A percentile compares a stretch with the other conserved stretches of the same genome.
Conservation (phyloP, 768 basidiomycete species). For the Agaricus subrufescens region DNA sequence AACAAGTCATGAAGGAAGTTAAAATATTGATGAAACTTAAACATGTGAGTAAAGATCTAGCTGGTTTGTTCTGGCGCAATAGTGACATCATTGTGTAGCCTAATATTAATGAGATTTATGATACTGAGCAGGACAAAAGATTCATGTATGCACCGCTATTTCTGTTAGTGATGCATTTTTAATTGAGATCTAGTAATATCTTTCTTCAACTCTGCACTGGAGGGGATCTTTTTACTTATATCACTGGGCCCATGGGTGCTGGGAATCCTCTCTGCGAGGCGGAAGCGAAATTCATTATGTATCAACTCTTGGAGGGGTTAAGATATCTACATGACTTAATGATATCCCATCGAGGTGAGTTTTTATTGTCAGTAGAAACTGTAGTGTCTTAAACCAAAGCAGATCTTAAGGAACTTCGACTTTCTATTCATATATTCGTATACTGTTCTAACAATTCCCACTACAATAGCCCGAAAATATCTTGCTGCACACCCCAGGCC, state of each 20-base stretch:
- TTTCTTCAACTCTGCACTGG: slow-evolving; percentile 85
- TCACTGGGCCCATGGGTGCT: slow-evolving; percentile 52
- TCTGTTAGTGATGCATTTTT: neutral
- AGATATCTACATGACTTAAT: slow-evolving; percentile 64
- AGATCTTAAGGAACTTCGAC: slow-evolving; percentile 59
- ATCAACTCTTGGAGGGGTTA: slow-evolving; percentile 68
- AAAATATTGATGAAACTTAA: slow-evolving; percentile 64
- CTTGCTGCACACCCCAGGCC: slow-evolving; percentile 70
- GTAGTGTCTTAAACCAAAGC: neutral
- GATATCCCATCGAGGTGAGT: slow-evolving; percentile 76
- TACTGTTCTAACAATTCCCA: neutral
- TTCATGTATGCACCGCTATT: slow-evolving; percentile 42
- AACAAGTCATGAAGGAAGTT: slow-evolving; percentile 73
- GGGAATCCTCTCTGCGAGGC: slow-evolving; percentile 61
- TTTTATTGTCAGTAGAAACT: neutral
- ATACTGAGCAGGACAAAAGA: slow-evolving; percentile 55
- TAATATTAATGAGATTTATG: slow-evolving; percentile 76
- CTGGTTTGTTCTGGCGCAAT: too few relatives aligned
- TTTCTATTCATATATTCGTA: neutral
- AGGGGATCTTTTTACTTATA: slow-evolving; percentile 85
- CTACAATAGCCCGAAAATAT: slow-evolving; percentile 74
- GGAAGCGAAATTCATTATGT: slow-evolving; percentile 82
- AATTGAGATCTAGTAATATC: slow-evolving; percentile 49
- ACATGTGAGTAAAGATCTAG: slow-evolving; percentile 45
- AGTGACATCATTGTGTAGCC: slow-evolving; percentile 41